phyloP scores from a whole-genome alignment of 192 early-diverging fungal species.

The Allomyces macrogynus region DNA sequence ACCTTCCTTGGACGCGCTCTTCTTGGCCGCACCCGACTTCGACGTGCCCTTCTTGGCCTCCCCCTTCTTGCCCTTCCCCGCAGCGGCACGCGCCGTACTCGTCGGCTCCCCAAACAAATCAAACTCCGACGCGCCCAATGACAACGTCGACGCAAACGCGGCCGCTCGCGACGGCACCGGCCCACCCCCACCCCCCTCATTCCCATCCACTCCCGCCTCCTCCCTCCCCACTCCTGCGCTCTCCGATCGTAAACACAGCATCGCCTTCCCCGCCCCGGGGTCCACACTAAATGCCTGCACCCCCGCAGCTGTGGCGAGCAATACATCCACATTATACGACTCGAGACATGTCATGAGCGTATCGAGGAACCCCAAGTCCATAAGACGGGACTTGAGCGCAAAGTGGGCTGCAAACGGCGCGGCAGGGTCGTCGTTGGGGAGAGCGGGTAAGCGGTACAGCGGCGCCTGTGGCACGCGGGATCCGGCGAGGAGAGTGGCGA shows the following conservation, averaged over 20 bases:
- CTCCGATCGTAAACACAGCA: neutral
- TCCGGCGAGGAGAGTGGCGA: too few species aligned
- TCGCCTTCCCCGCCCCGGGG: neutral
- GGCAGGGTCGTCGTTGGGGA: too few species aligned
- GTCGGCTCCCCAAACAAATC: neutral
- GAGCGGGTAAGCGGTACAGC: too few species aligned
- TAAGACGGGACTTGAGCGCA: neutral
- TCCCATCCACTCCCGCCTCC: neutral
- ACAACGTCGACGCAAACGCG: too few species aligned
- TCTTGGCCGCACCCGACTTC: too few species aligned
- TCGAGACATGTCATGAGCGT: neutral
- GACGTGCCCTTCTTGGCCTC: too few species aligned
- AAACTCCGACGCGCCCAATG: too few species aligned
- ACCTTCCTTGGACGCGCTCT: too few species aligned
- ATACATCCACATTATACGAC: neutral
- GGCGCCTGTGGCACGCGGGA: too few species aligned
- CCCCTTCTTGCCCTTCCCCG: too few species aligned
- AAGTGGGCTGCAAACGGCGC: too few species aligned
- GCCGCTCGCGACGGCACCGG: neutral
- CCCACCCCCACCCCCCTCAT: neutral
- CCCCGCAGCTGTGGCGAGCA: neutral
- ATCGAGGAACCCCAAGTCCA: neutral
- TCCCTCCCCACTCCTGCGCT: neutral
- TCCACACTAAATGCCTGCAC: neutral
- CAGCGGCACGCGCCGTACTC: neutral